phyloP scores from a whole-genome alignment of 768 basidiomycete species.

The Hortiboletus flavorubellus region DNA sequence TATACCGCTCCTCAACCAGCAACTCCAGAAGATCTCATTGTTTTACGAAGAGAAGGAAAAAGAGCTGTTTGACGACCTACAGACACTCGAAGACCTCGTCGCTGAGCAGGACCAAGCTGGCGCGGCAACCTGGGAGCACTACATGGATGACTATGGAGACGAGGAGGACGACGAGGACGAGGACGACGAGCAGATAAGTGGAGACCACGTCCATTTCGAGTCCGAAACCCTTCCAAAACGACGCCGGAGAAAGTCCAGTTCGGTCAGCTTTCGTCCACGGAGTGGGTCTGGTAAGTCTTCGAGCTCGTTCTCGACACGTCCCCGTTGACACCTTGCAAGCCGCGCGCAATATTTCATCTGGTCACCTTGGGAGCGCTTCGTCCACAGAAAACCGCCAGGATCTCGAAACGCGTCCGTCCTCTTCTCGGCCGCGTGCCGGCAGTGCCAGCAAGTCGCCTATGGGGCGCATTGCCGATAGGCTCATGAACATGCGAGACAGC shows the following conservation, averaged over 20 bases:
- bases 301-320: neutral
- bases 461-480: constrained; percentile 42
- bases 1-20: constrained; percentile 70
- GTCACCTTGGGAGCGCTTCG: constrained; percentile 42
- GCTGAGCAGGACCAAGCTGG: constrained; percentile 59
- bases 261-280: constrained; percentile 24
- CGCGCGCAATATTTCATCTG: constrained; percentile 3
- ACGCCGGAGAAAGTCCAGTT: constrained; percentile 36
- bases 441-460: constrained; percentile 35
- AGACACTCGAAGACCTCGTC: constrained; percentile 55
- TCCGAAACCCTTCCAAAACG: constrained; percentile 26
- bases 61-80: constrained; percentile 62
- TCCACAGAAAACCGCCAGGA: constrained; percentile 42
- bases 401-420: constrained; percentile 25
- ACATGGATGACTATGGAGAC: constrained; percentile 44
- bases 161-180: constrained; percentile 64
- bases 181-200: constrained; percentile 27
- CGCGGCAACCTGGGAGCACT: constrained; percentile 45
- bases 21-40: constrained; percentile 71
- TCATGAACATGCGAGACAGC: constrained; percentile 52
- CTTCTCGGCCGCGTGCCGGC: constrained; percentile 22
- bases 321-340: constrained; percentile 9
- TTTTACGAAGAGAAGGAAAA: constrained; percentile 81
- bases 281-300: constrained; percentile 20
- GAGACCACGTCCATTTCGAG: constrained; percentile 28